phyloP scores from a whole-genome alignment of 495 filamentous ascomycete genomes.

The Aeminium ludgeri region DNA sequence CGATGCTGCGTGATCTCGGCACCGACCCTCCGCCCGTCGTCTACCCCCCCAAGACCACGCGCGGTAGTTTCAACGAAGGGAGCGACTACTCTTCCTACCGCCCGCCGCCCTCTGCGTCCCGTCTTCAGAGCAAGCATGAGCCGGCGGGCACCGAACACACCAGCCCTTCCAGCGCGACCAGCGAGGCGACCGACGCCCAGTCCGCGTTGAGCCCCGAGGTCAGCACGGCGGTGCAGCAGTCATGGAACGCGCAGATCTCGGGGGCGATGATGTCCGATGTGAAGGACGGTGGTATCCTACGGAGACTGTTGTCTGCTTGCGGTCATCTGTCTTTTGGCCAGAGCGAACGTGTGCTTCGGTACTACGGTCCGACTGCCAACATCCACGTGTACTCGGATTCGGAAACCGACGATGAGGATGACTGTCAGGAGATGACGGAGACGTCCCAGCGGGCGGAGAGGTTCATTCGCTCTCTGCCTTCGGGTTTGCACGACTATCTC shows the following conservation, averaged over 20 bases:
- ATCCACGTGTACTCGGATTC: slow-evolving; percentile 22
- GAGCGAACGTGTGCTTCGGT: slow-evolving; percentile 27
- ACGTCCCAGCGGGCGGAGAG: slow-evolving; percentile 29
- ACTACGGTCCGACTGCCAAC: slow-evolving; percentile 34
- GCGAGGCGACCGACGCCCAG: slow-evolving; percentile 2
- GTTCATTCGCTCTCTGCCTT: slow-evolving; percentile 27
- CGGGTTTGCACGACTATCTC: slow-evolving; percentile 34
- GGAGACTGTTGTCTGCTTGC: slow-evolving; percentile 27
- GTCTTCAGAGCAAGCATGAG: slow-evolving; percentile 6
- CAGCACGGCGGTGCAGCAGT: background rate
- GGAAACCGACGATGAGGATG: slow-evolving; percentile 2
- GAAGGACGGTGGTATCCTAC: slow-evolving; percentile 28
- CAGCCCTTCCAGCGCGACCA: slow-evolving; percentile 17
- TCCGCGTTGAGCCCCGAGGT: background rate
- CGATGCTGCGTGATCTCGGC: slow-evolving; percentile 33
- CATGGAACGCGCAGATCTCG: no score
- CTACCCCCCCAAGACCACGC: slow-evolving; percentile 35
- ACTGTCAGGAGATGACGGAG: slow-evolving; percentile 17
- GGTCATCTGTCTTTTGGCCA: slow-evolving; percentile 32
- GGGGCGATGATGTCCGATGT: slow-evolving; percentile 15
- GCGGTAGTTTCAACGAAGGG: slow-evolving; percentile 12
- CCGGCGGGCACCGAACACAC: slow-evolving; percentile 10
- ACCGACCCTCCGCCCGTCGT: slow-evolving; percentile 32
- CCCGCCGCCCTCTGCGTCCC: background rate
- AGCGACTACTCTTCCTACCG: slow-evolving; percentile 1